Evolutionary conservation across 306 rosid species (phyloP).

Genomic region (Potentilla sterilis): DNA sequence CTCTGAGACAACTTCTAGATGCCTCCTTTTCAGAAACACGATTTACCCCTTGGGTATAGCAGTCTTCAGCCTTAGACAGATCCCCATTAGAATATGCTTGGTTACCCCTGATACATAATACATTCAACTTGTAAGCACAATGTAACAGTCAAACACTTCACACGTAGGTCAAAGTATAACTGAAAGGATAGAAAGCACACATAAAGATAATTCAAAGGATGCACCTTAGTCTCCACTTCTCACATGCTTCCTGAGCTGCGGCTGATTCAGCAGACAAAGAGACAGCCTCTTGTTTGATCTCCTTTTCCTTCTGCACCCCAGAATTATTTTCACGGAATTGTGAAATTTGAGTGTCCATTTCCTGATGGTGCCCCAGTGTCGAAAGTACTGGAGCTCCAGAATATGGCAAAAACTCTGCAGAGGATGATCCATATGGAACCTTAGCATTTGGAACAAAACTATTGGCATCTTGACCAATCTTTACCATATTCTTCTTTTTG

Average conservation of each 20-base stretch:
- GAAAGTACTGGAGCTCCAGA: slow-evolving; percentile 54
- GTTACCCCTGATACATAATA: slow-evolving; percentile 76
- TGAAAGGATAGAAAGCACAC: not conserved
- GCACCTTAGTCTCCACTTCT: slow-evolving; percentile 92
- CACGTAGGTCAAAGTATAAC: not conserved
- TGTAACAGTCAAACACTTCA: slow-evolving; percentile 7
- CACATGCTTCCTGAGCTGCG: slow-evolving; percentile 84
- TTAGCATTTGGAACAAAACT: slow-evolving; percentile 42
- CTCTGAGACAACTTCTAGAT: slow-evolving; percentile 77
- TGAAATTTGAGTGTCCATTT: slow-evolving; percentile 42
- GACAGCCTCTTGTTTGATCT: slow-evolving; percentile 42
- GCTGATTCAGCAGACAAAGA: slow-evolving; percentile 42
- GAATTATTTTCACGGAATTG: slow-evolving; percentile 38
- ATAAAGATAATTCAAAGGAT: slow-evolving; percentile 23
- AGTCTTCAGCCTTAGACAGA: slow-evolving; percentile 75
- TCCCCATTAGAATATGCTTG: slow-evolving; percentile 83
- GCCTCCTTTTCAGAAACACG: slow-evolving; percentile 58
- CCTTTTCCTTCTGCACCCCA: slow-evolving; percentile 39
- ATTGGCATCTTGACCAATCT: slow-evolving; percentile 55
- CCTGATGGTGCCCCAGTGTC: slow-evolving; percentile 41
- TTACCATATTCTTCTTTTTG: slow-evolving; percentile 62
- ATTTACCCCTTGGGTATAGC: slow-evolving; percentile 72
- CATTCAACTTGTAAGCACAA: slow-evolving; percentile 10
- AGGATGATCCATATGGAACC: slow-evolving; percentile 61
- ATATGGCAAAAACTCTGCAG: slow-evolving; percentile 42